These are phyloP conservation scores for Phytophthora podocarpi DNA, from an alignment of 352 stramenopile genomes.

Conservation along the genomic window DNA sequence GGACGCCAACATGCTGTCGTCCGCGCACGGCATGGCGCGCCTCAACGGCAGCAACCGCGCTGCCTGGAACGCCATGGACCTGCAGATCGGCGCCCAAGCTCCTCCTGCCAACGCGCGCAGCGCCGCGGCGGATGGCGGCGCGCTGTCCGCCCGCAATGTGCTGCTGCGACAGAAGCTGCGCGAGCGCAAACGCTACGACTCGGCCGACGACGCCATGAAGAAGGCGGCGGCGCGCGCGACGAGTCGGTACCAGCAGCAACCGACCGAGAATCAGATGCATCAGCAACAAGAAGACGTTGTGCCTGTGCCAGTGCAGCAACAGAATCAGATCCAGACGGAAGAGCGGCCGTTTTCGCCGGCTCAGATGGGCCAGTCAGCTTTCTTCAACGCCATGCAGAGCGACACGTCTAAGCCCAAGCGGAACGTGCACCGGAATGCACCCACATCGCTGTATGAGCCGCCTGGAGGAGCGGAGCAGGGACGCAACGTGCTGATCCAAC, in stretches of 20 bases:
- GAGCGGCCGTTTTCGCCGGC: slow-evolving; percentile 34
- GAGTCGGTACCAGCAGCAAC: too few relatives aligned
- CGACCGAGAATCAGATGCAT: slow-evolving; percentile 15
- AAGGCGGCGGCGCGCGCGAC: slow-evolving; percentile 33
- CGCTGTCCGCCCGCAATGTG: slow-evolving; percentile 80
- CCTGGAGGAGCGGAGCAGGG: slow-evolving; percentile 45
- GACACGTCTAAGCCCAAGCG: slow-evolving; percentile 21
- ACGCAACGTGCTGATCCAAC: slow-evolving; percentile 73
- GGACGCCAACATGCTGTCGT: slow-evolving; percentile 23
- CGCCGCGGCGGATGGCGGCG: slow-evolving; percentile 34
- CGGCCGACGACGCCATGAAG: slow-evolving; percentile 83
- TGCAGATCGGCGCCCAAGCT: slow-evolving; percentile 40
- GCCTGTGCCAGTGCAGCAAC: not conserved
- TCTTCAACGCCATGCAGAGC: slow-evolving; percentile 49
- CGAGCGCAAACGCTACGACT: slow-evolving; percentile 86
- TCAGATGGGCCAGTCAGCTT: slow-evolving; percentile 45
- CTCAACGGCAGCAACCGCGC: slow-evolving; percentile 45
- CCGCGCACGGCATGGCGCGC: slow-evolving; percentile 28
- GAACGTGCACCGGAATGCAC: slow-evolving; percentile 20
- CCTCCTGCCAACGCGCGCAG: slow-evolving; percentile 18
- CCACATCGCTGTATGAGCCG: slow-evolving; percentile 13
- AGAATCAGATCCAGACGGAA: slow-evolving; percentile 1
- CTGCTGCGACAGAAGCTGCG: slow-evolving; percentile 72
- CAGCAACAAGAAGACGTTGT: not conserved
- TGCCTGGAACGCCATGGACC: slow-evolving; percentile 56